phyloP scores from a whole-genome alignment of 306 rosid genomes.

The Astragalus membranaceus region DNA sequence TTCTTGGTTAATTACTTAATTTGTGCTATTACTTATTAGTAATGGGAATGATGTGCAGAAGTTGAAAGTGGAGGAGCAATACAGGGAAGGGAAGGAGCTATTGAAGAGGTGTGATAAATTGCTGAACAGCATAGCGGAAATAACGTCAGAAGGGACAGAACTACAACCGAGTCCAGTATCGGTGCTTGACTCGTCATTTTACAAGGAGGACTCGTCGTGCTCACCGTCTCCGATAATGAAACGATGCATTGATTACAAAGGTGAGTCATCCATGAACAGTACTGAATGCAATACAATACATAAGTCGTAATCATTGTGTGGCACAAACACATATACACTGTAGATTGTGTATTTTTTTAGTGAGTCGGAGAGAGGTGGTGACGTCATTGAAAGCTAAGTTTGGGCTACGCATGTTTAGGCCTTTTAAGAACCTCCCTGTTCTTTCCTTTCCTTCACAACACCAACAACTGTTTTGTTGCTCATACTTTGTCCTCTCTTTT shows the following conservation, averaged over 20 bases:
- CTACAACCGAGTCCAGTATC: constrained; percentile 91
- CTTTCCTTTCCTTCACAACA: constrained; percentile 17
- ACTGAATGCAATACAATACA: background rate
- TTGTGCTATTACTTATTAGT: too few species aligned
- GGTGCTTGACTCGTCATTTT: constrained; percentile 80
- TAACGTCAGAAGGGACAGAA: constrained; percentile 53
- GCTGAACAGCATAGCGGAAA: constrained; percentile 76
- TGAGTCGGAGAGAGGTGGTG: background rate
- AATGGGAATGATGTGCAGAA: constrained; percentile 32
- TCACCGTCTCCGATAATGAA: constrained; percentile 83
- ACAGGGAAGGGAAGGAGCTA: constrained; percentile 57
- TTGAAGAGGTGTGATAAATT: constrained; percentile 82
- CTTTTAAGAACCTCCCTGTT: constrained; percentile 1
- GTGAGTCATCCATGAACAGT: constrained; percentile 20
- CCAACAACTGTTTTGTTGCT: background rate
- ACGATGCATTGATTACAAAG: constrained; percentile 77
- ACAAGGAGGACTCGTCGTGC: constrained; percentile 64
- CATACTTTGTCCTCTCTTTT: background rate
- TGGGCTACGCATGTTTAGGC: constrained; percentile 7
- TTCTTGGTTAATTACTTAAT: background rate
- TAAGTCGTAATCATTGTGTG: background rate
- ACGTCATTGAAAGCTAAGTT: constrained; percentile 9
- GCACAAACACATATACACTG: background rate
- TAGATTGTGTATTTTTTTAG: too few species aligned
- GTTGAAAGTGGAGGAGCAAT: constrained; percentile 44